These are phyloP conservation scores for Alternaria arbusti DNA, from an alignment of 2,329 filamentous ascomycete species.

Conservation along the genomic window DNA sequence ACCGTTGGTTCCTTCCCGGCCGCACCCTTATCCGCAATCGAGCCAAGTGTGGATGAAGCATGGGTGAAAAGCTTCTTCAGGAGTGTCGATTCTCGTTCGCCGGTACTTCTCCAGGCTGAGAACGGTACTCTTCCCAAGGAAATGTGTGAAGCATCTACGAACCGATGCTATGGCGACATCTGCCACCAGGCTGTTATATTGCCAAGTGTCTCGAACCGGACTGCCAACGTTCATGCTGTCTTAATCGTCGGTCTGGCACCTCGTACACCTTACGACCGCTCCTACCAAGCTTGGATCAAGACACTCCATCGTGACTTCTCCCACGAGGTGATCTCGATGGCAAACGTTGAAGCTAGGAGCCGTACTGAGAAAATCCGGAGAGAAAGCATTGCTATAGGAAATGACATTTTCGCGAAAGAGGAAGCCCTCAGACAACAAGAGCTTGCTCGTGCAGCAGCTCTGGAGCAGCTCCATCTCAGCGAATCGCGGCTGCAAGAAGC, in stretches of 20 bases:
- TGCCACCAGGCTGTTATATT: neutral
- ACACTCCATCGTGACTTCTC: conserved; percentile 6
- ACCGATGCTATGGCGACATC: conserved; percentile 3
- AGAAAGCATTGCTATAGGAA: neutral
- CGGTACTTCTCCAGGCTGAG: neutral
- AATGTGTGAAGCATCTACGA: neutral
- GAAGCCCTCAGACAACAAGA: neutral
- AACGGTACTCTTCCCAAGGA: neutral
- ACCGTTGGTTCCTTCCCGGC: neutral
- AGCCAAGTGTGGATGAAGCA: neutral
- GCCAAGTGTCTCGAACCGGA: neutral
- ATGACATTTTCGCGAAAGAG: neutral
- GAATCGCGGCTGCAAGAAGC: neutral
- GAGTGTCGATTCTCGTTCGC: neutral
- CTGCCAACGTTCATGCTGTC: neutral
- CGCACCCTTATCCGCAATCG: neutral
- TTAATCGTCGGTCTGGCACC: conserved; percentile 3
- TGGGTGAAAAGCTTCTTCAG: neutral
- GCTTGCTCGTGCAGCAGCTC: neutral
- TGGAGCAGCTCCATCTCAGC: neutral
- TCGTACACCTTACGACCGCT: neutral
- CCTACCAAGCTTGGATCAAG: conserved; percentile 5
- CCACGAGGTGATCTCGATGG: neutral
- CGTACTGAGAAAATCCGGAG: neutral
- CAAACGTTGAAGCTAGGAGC: neutral